These are phyloP conservation scores for Bruguiera parviflora DNA, from an alignment of 345 rosid genomes.

Conservation along the genomic window DNA sequence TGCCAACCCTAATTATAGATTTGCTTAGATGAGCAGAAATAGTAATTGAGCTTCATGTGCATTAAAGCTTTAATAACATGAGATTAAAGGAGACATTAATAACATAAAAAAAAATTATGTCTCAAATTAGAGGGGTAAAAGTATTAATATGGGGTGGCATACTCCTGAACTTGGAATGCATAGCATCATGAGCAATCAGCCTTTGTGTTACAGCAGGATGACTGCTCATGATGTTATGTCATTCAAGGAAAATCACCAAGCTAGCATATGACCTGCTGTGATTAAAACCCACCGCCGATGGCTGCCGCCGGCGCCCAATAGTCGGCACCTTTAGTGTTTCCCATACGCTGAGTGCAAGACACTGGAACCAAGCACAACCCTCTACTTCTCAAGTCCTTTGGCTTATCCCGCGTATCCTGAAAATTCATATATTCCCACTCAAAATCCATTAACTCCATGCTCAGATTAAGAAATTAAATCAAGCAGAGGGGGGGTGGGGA, in stretches of 20 bases:
- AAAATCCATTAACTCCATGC: not conserved
- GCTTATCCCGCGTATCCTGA: conserved; percentile 39
- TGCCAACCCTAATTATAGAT: too few relatives aligned
- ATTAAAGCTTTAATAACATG: not conserved
- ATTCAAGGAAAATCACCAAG: conserved; percentile 11
- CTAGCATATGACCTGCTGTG: not conserved
- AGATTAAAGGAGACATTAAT: not conserved
- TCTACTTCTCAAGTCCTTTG: conserved; percentile 62
- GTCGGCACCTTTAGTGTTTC: conserved; percentile 64
- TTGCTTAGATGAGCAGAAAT: not conserved
- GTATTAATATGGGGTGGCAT: not conserved
- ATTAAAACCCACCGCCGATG: conserved; percentile 42
- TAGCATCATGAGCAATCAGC: conserved; percentile 79
- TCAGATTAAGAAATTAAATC: not conserved
- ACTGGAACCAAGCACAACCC: conserved; percentile 83
- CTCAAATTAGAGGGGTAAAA: conserved; percentile 2
- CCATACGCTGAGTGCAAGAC: conserved; percentile 66
- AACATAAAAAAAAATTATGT: not conserved
- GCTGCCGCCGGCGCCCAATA: conserved; percentile 77
- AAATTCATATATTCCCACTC: not conserved
- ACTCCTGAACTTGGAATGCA: conserved; percentile 19
- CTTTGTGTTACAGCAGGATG: conserved; percentile 48
- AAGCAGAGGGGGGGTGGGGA: too few relatives aligned
- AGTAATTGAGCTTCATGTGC: conserved; percentile 2
- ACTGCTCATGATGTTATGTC: conserved; percentile 60